Conservation (phyloP, 1,139 yeast species). For the Scheffersomyces lignicola region DNA sequence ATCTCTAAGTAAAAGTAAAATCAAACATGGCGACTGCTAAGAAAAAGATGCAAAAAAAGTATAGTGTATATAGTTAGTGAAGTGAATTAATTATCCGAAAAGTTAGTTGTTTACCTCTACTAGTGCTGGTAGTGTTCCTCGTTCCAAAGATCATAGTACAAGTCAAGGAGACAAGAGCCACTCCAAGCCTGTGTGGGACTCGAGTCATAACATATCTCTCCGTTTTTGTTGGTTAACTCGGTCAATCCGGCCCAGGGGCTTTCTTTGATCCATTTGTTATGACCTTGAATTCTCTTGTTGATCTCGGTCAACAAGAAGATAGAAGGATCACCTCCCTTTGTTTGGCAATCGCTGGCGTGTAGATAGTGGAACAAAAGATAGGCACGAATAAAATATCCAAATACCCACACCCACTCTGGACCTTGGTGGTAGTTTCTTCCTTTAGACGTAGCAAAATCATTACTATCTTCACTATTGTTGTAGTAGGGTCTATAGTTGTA, state of each 20-base stretch:
- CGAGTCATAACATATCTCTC: slow-evolving; percentile 76
- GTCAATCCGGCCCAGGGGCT: slow-evolving; percentile 94
- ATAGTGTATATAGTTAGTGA: too few species aligned
- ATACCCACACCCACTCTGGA: slow-evolving; percentile 97
- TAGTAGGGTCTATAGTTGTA: slow-evolving; percentile 90
- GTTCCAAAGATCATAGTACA: slow-evolving; percentile 64
- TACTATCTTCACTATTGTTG: slow-evolving; percentile 72
- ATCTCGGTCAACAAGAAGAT: slow-evolving; percentile 33
- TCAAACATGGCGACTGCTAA: too few species aligned
- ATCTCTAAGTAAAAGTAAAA: too few species aligned
- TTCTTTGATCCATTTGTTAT: slow-evolving; percentile 64
- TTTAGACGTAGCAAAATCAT: slow-evolving; percentile 88
- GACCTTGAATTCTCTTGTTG: slow-evolving; percentile 59
- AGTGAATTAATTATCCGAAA: too few species aligned
- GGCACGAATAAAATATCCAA: slow-evolving; percentile 86
- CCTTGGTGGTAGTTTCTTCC: slow-evolving; percentile 98
- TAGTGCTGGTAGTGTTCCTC: slow-evolving; percentile 10
- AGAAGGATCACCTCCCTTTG: slow-evolving; percentile 34
- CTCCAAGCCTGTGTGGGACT: slow-evolving; percentile 99
- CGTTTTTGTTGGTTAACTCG: slow-evolving; percentile 88
- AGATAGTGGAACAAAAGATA: slow-evolving; percentile 53
- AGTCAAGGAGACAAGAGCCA: slow-evolving; percentile 77
- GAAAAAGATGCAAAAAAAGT: too few species aligned
- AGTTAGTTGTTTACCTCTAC: background rate
- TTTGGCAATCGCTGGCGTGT: slow-evolving; percentile 22